These are phyloP conservation scores for Camellia lanceoleosa DNA, from an alignment of 148 eudicot genomes.

Conservation along the genomic window DNA sequence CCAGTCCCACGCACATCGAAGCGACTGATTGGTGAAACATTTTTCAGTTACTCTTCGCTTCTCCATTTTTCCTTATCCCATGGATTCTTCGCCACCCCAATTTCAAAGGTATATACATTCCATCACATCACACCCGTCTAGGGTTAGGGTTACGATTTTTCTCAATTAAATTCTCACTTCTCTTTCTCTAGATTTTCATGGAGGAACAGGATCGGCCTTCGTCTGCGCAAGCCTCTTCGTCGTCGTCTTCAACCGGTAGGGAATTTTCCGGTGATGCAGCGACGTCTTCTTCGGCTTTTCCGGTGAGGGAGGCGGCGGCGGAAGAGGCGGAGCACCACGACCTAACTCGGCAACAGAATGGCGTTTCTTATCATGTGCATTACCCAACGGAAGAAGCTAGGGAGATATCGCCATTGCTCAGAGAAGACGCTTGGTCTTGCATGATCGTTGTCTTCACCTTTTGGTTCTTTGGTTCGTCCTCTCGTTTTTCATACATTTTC, in stretches of 20 bases:
- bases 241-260: constrained; percentile 1
- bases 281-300: constrained; percentile 11
- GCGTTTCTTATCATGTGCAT: constrained; percentile 25
- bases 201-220: constrained; percentile 11
- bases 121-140: background rate
- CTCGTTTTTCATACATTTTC: background rate
- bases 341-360: constrained; percentile 22
- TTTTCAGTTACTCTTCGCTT: constrained; percentile 6
- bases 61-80: background rate
- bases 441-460: constrained; percentile 51
- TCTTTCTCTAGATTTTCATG: constrained; percentile 4
- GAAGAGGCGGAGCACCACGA: background rate
- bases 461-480: constrained; percentile 58
- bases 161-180: background rate
- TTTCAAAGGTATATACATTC: background rate
- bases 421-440: constrained; percentile 63
- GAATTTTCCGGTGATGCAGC: background rate
- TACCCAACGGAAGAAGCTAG: constrained; percentile 14
- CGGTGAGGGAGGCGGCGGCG: constrained; percentile 12
- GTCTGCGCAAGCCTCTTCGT: constrained; percentile 1
- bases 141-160: constrained; percentile 2
- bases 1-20: constrained; percentile 11
- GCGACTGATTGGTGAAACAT: constrained; percentile 17
- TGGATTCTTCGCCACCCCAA: constrained; percentile 7
- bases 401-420: constrained; percentile 8